Conservation (phyloP, 805 yeast genomes). For the Kuraishia molischiana region DNA sequence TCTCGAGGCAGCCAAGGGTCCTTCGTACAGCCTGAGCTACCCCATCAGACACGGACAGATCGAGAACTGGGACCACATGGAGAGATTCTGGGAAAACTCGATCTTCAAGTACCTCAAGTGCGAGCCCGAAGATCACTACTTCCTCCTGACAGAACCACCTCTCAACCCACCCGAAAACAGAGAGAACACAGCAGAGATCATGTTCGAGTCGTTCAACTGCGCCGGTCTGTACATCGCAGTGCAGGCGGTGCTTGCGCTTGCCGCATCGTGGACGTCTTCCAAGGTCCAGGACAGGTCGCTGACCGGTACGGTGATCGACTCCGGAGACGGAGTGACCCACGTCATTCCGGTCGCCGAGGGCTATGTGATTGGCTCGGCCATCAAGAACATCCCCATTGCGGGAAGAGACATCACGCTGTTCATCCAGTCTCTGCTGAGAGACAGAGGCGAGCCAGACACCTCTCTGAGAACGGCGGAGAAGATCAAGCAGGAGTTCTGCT, state of each 20-base stretch:
- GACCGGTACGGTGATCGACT: conserved; percentile 97
- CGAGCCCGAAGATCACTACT: conserved; percentile 98
- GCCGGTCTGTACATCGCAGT: conserved; percentile 98
- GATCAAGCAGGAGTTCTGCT: conserved; percentile 94
- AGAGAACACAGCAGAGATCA: conserved; percentile 96
- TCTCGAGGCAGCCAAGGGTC: conserved; percentile 79
- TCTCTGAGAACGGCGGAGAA: conserved; percentile 92
- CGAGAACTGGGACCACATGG: conserved; percentile 99
- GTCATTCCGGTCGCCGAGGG: conserved; percentile 99
- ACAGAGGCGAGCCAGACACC: conserved; percentile 93
- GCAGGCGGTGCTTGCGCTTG: conserved; percentile 96
- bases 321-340: conserved; percentile 99
- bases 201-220: conserved; percentile 97
- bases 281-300: conserved; percentile 91
- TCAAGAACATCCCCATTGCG: conserved; percentile 95
- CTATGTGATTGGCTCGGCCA: conserved; percentile 94
- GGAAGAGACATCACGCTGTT: conserved; percentile 96
- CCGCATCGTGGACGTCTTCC: conserved; percentile 98
- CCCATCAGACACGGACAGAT: conserved; percentile 98
- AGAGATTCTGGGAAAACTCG: conserved; percentile 96
- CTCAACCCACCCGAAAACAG: conserved; percentile 99
- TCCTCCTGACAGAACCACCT: conserved; percentile 95
- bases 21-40: conserved; percentile 76
- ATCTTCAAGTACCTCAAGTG: conserved; percentile 93
- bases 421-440: conserved; percentile 88